phyloP scores from a whole-genome alignment of 768 basidiomycete genomes.

The Boletus tylopilopsis region DNA sequence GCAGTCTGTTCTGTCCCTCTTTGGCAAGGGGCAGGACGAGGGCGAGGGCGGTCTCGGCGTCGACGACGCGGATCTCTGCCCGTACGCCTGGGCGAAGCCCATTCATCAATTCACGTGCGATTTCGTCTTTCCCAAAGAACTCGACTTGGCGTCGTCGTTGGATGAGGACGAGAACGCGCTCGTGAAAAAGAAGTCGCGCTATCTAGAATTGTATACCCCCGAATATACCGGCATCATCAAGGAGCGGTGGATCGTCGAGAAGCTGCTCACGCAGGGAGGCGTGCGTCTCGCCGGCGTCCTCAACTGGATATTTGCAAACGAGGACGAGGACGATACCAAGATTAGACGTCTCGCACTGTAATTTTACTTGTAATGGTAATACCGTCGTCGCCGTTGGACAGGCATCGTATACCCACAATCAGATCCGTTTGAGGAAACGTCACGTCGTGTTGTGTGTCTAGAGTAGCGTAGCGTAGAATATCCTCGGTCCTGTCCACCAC shows the following conservation, averaged over 20 bases:
- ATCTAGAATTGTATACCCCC: slow-evolving; percentile 78
- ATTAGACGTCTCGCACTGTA: slow-evolving; percentile 1
- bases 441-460: too few relatives aligned
- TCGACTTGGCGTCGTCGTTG: slow-evolving; percentile 38
- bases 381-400: too few relatives aligned
- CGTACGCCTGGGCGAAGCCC: slow-evolving; percentile 72
- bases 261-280: slow-evolving; percentile 78
- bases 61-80: slow-evolving; percentile 65
- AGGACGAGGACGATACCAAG: neutral
- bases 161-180: neutral
- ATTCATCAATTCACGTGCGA: slow-evolving; percentile 80
- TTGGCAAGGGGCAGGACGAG: neutral
- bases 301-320: slow-evolving; percentile 60
- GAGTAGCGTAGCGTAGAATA: too few relatives aligned
- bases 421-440: too few relatives aligned
- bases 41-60: slow-evolving; percentile 23
- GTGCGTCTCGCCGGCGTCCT: slow-evolving; percentile 79
- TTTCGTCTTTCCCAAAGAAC: slow-evolving; percentile 71
- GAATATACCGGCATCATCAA: slow-evolving; percentile 70
- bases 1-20: slow-evolving; percentile 23
- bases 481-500: too few relatives aligned
- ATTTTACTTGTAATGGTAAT: neutral
- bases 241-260: slow-evolving; percentile 70
- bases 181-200: slow-evolving; percentile 25
- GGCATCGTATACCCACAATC: too few relatives aligned